Percentiles rank a stretch among this genome's conserved stretches.
Conservation (phyloP, 495 filamentous ascomycete genomes). For the Xylona heveae region DNA sequence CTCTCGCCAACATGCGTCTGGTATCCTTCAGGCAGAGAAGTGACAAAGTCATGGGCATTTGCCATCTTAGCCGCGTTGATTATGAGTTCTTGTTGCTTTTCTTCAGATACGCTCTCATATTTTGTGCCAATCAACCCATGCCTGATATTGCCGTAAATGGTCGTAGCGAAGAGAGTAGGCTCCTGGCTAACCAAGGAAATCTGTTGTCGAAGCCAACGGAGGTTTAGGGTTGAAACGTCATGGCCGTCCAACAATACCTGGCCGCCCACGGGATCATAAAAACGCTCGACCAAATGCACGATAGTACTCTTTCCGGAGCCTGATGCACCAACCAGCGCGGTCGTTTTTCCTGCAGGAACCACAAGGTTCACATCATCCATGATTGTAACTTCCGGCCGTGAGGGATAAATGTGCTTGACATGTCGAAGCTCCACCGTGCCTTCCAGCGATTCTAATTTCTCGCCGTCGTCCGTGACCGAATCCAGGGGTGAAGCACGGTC, state of each 20-base stretch:
- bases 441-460: slow-evolving; percentile 44
- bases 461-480: slow-evolving; percentile 47
- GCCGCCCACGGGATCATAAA: slow-evolving; percentile 75
- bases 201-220: slow-evolving; percentile 80
- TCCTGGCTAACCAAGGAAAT: slow-evolving; percentile 82
- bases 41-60: slow-evolving; percentile 86
- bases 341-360: slow-evolving; percentile 70
- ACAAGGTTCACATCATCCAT: slow-evolving; percentile 61
- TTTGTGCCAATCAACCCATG: slow-evolving; percentile 77
- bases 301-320: slow-evolving; percentile 87
- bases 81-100: slow-evolving; percentile 46
- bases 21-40: slow-evolving; percentile 65
- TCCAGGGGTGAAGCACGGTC: slow-evolving; percentile 78
- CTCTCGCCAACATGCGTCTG: slow-evolving; percentile 91
- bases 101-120: slow-evolving; percentile 40
- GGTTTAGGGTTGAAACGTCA: slow-evolving; percentile 60
- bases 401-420: slow-evolving; percentile 86
- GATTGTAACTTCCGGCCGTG: slow-evolving; percentile 68
- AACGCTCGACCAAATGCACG: slow-evolving; percentile 76
- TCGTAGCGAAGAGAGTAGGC: slow-evolving; percentile 63
- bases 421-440: slow-evolving; percentile 67
- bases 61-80: slow-evolving; percentile 70
- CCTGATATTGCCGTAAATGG: slow-evolving; percentile 69
- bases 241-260: slow-evolving; percentile 64
- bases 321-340: slow-evolving; percentile 69